Evolutionary conservation across 495 filamentous ascomycete species (phyloP), one percentile per base, ranked within the genome.

Genomic region (Penicillium lividum): DNA sequence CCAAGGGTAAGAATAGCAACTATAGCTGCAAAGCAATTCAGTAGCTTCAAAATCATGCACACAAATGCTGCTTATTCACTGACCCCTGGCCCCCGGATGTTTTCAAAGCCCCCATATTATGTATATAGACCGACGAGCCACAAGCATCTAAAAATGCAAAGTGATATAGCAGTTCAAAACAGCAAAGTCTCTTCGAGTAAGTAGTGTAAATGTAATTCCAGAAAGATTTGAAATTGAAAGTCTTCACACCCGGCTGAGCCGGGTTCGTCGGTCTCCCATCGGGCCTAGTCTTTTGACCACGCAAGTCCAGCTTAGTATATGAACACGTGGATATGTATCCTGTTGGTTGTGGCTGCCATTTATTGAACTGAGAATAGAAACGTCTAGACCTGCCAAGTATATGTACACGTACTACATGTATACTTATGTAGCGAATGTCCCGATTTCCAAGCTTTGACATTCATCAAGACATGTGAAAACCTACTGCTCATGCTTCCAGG

Each of bases 31-130:
- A 48, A n/a, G 43, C 9, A 8, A 51, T 43, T 40, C 18, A 53
- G 33, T 53, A 51, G 29, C 22, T 22, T 54, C 7, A 29, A 27
- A 31, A 16, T 36, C 9, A 4, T 36, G 1, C 10, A 11, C 33
- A 13, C 9, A 11, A 11, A 36, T 1, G 33, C 9, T 11, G 33
- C 33, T 33, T 10, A 7, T 33, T 30, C 45, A 70, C 67, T 47
- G n/a, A 67, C 67, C 60, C 31, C 42, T 13, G 67, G 67, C 48
- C 67, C 67, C 7, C 65, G n/a, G 29, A 69, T 28, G 45, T 62
- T 63, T 34, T 63, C 62, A 66, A 38, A 2, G 34, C 16, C 3
- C 61, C 61, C 63, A 69, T 69, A 22, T 15, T 50, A 53, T 9
- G 10, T 44, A 29, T 47, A 30, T 28, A 45, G 42, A 22, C 42